Evolutionary conservation across 805 yeast species (phyloP), one percentile per base, ranked within the genome.

Genomic region (Metschnikowia orientalis): DNA sequence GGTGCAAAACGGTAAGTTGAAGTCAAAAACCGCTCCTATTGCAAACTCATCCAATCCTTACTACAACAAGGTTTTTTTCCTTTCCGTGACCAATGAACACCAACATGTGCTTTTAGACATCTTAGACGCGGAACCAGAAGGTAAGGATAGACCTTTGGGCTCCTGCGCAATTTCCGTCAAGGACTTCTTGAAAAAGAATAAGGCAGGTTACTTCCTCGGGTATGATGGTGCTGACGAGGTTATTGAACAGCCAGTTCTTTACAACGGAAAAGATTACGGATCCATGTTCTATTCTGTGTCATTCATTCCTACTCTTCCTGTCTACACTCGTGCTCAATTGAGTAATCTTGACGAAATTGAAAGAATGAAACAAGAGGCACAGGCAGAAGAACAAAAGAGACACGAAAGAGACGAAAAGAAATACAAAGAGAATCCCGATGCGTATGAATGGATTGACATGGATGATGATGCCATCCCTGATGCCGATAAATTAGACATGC

Each of bases 91-190:
- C 12, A 75, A 80, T 30, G 76, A 71, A 42, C 72, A 70, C 47
- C 87, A 81, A 54, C 75, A 67, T 40, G 55, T 80, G 34, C 58
- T 71, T 18, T 50, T 84, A 23, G 76, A 75, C 37, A 61, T 80
- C 32, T 71, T 73, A 72, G 92, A 84, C 57, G 79, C 74, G 30
- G 87, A 83, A 54, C 65, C 67, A 13, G 66, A 73, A 19, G 77
- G 75, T 18, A 73, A 72, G 36, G 88, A 82, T 54, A 71, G 88
- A 48, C 49, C 72, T 1, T 61, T 84, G 44, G 94, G 92, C 9
- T 56, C 71, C 3, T 66, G 75, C 20, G 67, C 73, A 16, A 56
- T 81, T 15, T 59, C 75, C 8, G 62, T 75, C 9, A 53, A 66
- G 17, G 71, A 74, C 17, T 69, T 69, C 38, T 56, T 79, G 45